Evolutionary conservation across 1,139 yeast genomes (phyloP).

Genomic region (Cylindricascospora bacillispora): DNA sequence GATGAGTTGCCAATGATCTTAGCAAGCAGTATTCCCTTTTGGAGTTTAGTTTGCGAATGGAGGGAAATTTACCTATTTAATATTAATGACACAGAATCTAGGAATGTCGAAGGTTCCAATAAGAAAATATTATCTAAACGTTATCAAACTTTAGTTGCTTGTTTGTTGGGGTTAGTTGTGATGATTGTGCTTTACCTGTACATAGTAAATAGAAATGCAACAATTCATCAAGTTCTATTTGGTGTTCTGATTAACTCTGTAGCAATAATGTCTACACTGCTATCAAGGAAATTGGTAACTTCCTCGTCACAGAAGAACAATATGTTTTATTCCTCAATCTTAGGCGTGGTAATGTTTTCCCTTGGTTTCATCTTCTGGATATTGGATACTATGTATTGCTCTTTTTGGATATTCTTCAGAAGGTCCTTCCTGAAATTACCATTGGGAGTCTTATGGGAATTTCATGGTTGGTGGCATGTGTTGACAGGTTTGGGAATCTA

Average conservation of each 20-base stretch:
- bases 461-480: constrained; percentile 97
- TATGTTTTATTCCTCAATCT: constrained; percentile 38
- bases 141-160: neutral
- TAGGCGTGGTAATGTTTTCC: constrained; percentile 50
- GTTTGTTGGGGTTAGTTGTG: neutral
- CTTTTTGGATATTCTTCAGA: constrained; percentile 44
- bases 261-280: constrained; percentile 36
- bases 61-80: constrained; percentile 8
- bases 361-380: constrained; percentile 65
- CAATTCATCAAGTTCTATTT: constrained; percentile 67
- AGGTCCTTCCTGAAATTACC: constrained; percentile 64
- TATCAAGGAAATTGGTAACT: constrained; percentile 40
- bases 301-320: constrained; percentile 35
- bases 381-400: constrained; percentile 69
- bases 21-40: constrained; percentile 88
- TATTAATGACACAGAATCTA: no score
- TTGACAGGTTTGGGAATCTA: constrained; percentile 75
- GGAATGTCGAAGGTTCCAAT: constrained; percentile 27
- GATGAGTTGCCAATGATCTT: constrained; percentile 96
- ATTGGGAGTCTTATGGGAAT: constrained; percentile 72
- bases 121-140: neutral
- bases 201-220: constrained; percentile 61
- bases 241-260: constrained; percentile 45
- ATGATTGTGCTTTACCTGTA: constrained; percentile 26
- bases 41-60: constrained; percentile 66